Conservation (phyloP, 2,329 filamentous ascomycete genomes). For the Neofusicoccum ribis region DNA sequence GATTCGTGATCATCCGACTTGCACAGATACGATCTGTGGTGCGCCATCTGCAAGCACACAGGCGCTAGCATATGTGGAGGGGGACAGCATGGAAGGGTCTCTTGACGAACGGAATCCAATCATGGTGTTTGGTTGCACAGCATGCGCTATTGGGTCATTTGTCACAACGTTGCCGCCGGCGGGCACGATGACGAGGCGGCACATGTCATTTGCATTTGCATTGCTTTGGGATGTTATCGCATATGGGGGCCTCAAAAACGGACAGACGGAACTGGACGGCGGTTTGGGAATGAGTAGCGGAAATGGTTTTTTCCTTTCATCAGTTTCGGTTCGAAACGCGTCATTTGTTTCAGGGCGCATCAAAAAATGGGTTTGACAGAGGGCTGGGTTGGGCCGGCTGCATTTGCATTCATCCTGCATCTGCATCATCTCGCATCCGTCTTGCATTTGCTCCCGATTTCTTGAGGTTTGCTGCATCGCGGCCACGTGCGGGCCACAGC, state of each 20-base stretch:
- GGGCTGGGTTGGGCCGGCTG: conserved; percentile 2
- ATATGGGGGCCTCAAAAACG: conserved; percentile 5
- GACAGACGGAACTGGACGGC: neutral
- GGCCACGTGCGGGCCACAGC: conserved; percentile 6
- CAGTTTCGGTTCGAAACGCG: conserved; percentile 13
- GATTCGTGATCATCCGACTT: conserved; percentile 1
- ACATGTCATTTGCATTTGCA: conserved; percentile 11
- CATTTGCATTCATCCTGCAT: conserved; percentile 11
- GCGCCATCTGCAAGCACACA: neutral
- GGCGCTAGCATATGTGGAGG: conserved; percentile 7
- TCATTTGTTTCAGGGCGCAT: conserved; percentile 17
- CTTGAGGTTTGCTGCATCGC: neutral
- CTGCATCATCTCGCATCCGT: conserved; percentile 12
- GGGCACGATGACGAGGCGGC: neutral
- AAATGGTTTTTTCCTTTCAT: conserved; percentile 1
- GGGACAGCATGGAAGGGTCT: conserved; percentile 7
- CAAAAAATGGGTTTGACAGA: conserved; percentile 14
- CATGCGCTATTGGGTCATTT: conserved; percentile 12
- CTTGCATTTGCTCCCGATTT: conserved; percentile 1
- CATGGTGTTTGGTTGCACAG: conserved; percentile 6
- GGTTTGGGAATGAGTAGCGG: conserved; percentile 15
- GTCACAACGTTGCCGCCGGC: neutral
- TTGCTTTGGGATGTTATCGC: conserved; percentile 5
- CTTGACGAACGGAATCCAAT: neutral
- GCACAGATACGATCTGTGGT: neutral